These are phyloP conservation scores for Diaporthe sp. DNA, from an alignment of 2,329 filamentous ascomycete genomes.

Conservation along the genomic window DNA sequence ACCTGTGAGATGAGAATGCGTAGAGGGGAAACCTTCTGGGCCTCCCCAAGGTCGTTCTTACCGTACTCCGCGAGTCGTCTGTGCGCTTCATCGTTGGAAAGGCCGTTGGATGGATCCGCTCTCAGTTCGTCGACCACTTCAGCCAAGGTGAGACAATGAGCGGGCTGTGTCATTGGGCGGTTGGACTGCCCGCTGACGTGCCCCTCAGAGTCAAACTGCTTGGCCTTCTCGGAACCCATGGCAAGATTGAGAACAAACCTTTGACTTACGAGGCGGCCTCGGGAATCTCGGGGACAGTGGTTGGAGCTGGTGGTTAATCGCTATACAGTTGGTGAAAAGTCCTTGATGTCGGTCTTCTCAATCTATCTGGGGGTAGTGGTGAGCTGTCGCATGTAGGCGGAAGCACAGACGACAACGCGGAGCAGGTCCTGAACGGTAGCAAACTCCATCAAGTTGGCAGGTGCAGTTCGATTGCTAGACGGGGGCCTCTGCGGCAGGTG, in stretches of 20 bases:
- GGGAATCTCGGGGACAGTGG: background rate
- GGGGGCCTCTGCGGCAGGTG: background rate
- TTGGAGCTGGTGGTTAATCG: background rate
- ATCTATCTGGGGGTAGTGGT: background rate
- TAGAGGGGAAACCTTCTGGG: background rate
- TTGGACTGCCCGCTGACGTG: background rate
- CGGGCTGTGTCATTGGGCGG: background rate
- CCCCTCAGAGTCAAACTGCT: background rate
- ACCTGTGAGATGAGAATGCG: conserved; percentile 58
- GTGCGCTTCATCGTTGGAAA: background rate
- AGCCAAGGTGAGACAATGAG: background rate
- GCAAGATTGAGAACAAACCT: background rate
- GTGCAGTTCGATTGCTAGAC: background rate
- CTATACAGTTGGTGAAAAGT: background rate
- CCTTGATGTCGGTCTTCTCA: background rate
- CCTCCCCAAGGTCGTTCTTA: background rate
- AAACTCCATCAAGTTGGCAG: background rate
- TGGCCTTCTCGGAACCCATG: background rate
- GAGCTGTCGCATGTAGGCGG: conserved; percentile 1
- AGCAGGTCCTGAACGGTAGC: background rate
- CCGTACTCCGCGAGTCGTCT: background rate
- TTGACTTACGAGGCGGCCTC: background rate
- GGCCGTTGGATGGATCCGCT: background rate
- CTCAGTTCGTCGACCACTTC: background rate
- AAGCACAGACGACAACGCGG: conserved; percentile 6